Percentiles rank a stretch among this genome's conserved stretches.
phyloP scores from a whole-genome alignment of 2,329 filamentous ascomycete species.

The Colletotrichum eremochloae region DNA sequence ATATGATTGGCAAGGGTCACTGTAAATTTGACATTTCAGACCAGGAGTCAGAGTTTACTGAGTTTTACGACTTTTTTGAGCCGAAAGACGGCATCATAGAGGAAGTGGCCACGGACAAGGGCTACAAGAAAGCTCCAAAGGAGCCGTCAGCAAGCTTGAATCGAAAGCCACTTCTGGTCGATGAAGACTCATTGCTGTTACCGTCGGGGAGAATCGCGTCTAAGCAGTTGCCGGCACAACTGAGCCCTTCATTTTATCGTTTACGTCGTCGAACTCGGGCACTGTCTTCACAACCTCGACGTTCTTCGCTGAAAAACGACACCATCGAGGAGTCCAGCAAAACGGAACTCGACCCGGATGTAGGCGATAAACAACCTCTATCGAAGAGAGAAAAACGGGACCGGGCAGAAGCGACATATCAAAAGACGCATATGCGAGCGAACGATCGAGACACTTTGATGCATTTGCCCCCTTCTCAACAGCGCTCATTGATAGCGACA shows the following conservation, averaged over 20 bases:
- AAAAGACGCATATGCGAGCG: conserved; percentile 46
- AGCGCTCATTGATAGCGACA: conserved; percentile 47
- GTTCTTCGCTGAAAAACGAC: not conserved
- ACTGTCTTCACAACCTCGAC: not conserved
- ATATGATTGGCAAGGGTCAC: conserved; percentile 64
- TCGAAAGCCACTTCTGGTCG: conserved; percentile 22
- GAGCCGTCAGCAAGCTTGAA: not conserved
- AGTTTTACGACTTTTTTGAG: conserved; percentile 53
- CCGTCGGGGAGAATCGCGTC: conserved; percentile 54
- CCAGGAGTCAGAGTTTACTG: conserved; percentile 53
- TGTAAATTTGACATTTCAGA: conserved; percentile 57
- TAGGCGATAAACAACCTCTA: not conserved
- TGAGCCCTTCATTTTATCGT: not conserved
- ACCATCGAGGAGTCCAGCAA: not conserved
- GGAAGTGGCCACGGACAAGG: conserved; percentile 30
- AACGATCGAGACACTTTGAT: conserved; percentile 46
- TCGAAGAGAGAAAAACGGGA: conserved; percentile 38
- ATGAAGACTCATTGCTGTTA: conserved; percentile 51
- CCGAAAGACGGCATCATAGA: conserved; percentile 34
- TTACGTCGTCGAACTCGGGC: not conserved
- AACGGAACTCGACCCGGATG: not conserved
- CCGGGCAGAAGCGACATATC: conserved; percentile 33
- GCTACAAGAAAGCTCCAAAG: not conserved
- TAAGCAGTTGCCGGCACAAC: conserved; percentile 42
- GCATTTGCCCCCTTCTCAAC: conserved; percentile 48